Conservation (phyloP, 164 flowering plant species). For the Vitis rupestris region DNA sequence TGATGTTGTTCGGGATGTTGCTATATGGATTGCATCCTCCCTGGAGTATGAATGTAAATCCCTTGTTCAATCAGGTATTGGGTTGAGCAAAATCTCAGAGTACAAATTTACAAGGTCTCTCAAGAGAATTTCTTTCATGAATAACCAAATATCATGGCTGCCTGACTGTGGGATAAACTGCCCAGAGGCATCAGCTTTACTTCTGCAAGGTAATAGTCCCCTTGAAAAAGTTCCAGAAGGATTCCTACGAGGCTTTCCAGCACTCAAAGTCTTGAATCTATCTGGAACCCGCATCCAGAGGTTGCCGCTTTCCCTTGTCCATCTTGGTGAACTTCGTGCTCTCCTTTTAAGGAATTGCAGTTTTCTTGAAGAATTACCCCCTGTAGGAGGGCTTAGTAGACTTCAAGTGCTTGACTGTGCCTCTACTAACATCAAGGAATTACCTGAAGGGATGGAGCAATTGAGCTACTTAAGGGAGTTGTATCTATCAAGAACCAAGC, state of each 20-base stretch:
- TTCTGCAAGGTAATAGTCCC: slow-evolving; percentile 24
- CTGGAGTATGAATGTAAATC: slow-evolving; percentile 4
- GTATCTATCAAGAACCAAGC: slow-evolving; percentile 18
- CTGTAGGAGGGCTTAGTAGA: slow-evolving; percentile 11
- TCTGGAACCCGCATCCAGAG: slow-evolving; percentile 16
- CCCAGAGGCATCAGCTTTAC: slow-evolving; percentile 9
- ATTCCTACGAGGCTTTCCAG: slow-evolving; percentile 10
- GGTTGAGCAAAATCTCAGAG: slow-evolving; percentile 6
- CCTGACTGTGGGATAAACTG: slow-evolving; percentile 6
- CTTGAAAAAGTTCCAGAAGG: slow-evolving; percentile 11
- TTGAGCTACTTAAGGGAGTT: slow-evolving; percentile 15
- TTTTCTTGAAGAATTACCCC: slow-evolving; percentile 15
- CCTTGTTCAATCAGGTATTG: slow-evolving; percentile 9
- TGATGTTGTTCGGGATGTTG: slow-evolving; percentile 17
- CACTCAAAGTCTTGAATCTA: slow-evolving; percentile 19
- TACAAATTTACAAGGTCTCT: background rate
- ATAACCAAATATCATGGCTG: slow-evolving; percentile 10
- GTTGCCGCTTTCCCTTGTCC: slow-evolving; percentile 15
- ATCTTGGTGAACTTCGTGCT: slow-evolving; percentile 15
- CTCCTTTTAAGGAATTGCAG: slow-evolving; percentile 19
- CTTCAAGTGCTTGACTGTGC: slow-evolving; percentile 22
- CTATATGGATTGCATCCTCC: slow-evolving; percentile 15
- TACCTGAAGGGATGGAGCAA: slow-evolving; percentile 19
- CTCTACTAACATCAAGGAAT: slow-evolving; percentile 16
- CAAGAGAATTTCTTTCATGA: slow-evolving; percentile 15